A percentile compares a stretch with the other conserved stretches of the same genome.
Evolutionary conservation across 768 basidiomycete species (phyloP).

Genomic region (Tricholoma matsutake): DNA sequence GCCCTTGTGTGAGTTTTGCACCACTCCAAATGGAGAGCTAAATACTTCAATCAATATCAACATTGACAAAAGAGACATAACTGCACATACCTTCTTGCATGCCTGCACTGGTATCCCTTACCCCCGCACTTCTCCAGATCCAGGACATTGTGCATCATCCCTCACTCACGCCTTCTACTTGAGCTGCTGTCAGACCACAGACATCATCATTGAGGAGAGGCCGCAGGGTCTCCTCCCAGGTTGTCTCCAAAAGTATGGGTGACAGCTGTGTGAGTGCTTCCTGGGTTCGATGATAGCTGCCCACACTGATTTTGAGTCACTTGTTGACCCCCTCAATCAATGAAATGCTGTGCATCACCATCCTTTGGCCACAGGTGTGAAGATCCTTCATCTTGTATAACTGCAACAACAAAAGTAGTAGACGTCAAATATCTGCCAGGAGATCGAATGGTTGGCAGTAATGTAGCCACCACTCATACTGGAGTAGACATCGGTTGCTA

Average conservation of each 20-base stretch:
- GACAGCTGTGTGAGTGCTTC: neutral
- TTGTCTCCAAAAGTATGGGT: neutral
- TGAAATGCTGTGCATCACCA: no score
- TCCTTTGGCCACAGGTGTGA: neutral
- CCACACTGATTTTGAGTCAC: neutral
- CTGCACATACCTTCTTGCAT: neutral
- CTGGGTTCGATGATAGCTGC: neutral
- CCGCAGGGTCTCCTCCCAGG: neutral
- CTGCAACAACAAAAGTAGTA: constrained; percentile 7
- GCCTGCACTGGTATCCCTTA: neutral
- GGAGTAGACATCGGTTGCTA: no score
- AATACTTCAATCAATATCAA: no score
- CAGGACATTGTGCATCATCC: neutral
- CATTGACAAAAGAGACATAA: no score
- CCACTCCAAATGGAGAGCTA: no score
- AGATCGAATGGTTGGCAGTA: constrained; percentile 11
- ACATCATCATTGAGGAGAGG: neutral
- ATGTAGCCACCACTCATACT: neutral
- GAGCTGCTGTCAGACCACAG: neutral
- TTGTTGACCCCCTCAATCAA: neutral
- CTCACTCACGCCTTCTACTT: neutral
- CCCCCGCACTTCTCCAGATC: neutral
- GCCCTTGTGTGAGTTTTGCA: neutral
- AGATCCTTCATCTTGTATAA: constrained; percentile 12
- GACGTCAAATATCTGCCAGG: constrained; percentile 5